Evolutionary conservation across 2,329 filamentous ascomycete genomes (phyloP), one percentile per base, ranked within the genome.

Genomic region (Pyrenophora seminiperda): DNA sequence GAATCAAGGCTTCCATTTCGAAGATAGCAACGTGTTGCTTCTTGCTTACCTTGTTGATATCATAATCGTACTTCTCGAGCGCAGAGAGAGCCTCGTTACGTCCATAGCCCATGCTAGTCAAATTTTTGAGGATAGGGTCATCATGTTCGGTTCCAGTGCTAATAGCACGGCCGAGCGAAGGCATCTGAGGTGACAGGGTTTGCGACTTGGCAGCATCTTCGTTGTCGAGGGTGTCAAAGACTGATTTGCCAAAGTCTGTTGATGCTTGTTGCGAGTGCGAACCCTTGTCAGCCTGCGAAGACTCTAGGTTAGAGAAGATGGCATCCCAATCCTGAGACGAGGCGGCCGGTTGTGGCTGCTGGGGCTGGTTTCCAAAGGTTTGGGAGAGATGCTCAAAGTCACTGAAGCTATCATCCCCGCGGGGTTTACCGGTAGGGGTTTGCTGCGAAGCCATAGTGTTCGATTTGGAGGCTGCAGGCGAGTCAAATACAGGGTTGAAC

Each of bases 41-140:
- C 13, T 41, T 55, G 52, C 63, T 54, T 76, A 96, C 93, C 84
- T 90, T 91, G 75, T 96, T 91, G 70, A 97, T 82, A 73, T 97
- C 94, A 75, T 97, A 97, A 76, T 97, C 91, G 71, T 89, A 96
- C 73, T 93, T 92, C 79, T 97, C 93, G 69, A 97, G 76, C 18
- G 94, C 93, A 41, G 80, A 79, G 29, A 97, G 76, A 13, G 91
- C 89, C 41, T 90, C 85, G 6, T 80, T 77, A 22, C 93, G 81
- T 4, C 84, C 76, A 70, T 95, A 97, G 0, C 93, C 93, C 91
- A 97, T 96, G 7, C 84, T 82, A 1, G 90, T 96, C 67, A 97
- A 73, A 62, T 91, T 87, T 79, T 96, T 95, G 60, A 97, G 76
- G 48, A 96, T 93, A 7, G 91, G 89, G 68, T 97, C 93, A 67